Percentiles rank a stretch among this genome's conserved stretches.
Evolutionary conservation across 805 yeast species (phyloP).

Genomic region (Pichia exigua): DNA sequence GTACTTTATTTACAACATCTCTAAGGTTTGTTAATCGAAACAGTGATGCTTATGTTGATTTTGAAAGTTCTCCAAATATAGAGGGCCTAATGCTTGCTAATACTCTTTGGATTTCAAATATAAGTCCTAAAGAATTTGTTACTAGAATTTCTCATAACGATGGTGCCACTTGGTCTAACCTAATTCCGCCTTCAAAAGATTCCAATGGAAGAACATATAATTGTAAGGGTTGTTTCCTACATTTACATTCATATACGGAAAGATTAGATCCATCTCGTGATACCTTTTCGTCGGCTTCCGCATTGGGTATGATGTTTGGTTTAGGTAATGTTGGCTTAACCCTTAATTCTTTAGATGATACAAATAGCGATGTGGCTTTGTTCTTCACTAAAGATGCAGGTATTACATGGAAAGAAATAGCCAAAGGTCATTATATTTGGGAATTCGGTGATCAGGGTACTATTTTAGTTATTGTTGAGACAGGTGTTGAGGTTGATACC

Average conservation of each 20-base stretch:
- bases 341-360: slow-evolving; percentile 32
- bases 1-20: slow-evolving; percentile 72
- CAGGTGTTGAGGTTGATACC: slow-evolving; percentile 46
- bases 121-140: slow-evolving; percentile 44
- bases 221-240: slow-evolving; percentile 62
- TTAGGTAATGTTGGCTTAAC: slow-evolving; percentile 83
- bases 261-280: slow-evolving; percentile 68
- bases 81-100: slow-evolving; percentile 83
- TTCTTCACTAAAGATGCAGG: slow-evolving; percentile 90
- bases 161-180: slow-evolving; percentile 77
- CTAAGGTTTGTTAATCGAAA: slow-evolving; percentile 71
- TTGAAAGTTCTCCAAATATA: slow-evolving; percentile 70
- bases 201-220: slow-evolving; percentile 49
- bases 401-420: slow-evolving; percentile 73
- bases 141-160: slow-evolving; percentile 81
- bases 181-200: slow-evolving; percentile 63
- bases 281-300: slow-evolving; percentile 80
- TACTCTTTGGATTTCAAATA: slow-evolving; percentile 34
- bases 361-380: slow-evolving; percentile 45
- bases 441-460: slow-evolving; percentile 96
- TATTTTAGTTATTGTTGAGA: slow-evolving; percentile 63
- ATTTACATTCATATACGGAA: slow-evolving; percentile 88
- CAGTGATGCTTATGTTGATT: slow-evolving; percentile 71
- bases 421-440: slow-evolving; percentile 77
- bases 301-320: slow-evolving; percentile 82